phyloP scores from a whole-genome alignment of 257 asterid species.

The Ophiorrhiza pumila region DNA sequence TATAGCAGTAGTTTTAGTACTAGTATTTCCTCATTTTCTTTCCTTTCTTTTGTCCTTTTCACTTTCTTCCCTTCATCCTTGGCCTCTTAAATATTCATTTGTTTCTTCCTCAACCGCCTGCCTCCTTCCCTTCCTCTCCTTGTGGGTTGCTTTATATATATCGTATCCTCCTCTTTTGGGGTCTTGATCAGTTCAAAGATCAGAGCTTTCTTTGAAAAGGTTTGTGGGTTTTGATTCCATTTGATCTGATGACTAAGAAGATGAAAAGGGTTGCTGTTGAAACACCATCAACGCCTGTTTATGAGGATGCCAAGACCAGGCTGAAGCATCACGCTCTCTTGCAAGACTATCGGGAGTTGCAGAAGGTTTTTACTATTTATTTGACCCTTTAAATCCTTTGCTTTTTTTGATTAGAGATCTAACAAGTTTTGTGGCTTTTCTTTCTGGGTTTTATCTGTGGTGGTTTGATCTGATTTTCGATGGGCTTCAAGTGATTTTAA shows the following conservation, averaged over 20 bases:
- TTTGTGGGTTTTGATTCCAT: constrained; percentile 16
- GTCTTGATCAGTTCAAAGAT: constrained; percentile 32
- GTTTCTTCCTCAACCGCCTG: constrained; percentile 14
- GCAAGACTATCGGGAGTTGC: constrained; percentile 69
- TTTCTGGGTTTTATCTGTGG: constrained; percentile 22
- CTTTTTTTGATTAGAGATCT: constrained; percentile 14
- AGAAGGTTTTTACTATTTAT: constrained; percentile 43
- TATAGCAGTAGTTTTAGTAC: constrained; percentile 11
- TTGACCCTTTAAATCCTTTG: constrained; percentile 9
- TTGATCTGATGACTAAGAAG: constrained; percentile 72
- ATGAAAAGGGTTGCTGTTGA: constrained; percentile 43
- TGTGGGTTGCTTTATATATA: constrained; percentile 19
- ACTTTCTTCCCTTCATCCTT: constrained; percentile 6
- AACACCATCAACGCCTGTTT: constrained; percentile 18
- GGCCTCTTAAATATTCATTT: constrained; percentile 21
- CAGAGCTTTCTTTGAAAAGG: constrained; percentile 15
- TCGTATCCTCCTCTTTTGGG: constrained; percentile 23
- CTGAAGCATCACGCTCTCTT: constrained; percentile 56
- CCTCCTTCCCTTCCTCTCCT: neutral
- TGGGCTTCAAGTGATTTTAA: neutral
- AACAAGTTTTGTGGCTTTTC: neutral
- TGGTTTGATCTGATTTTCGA: constrained; percentile 18
- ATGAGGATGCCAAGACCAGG: constrained; percentile 44
- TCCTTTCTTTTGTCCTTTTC: constrained; percentile 27
- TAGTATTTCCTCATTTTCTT: constrained; percentile 5